Conservation (phyloP, 495 filamentous ascomycete species). For the Trichoderma asperelloides region DNA sequence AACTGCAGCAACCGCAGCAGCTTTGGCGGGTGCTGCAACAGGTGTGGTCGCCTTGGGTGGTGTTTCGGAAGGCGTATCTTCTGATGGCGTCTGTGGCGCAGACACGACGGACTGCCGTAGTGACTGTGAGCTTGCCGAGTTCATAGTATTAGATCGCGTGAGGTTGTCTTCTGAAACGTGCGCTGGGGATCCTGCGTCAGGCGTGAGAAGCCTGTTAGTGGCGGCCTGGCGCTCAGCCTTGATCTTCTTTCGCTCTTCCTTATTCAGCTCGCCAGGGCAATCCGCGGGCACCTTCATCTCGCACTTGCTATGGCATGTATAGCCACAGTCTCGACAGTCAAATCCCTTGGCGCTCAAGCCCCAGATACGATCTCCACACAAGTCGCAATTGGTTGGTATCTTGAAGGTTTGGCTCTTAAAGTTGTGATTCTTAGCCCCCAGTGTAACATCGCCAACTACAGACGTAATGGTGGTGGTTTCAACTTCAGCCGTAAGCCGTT, state of each 20-base stretch:
- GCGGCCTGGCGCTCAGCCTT: conserved; percentile 75
- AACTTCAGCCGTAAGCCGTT: conserved; percentile 78
- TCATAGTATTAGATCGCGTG: conserved; percentile 83
- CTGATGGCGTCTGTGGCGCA: conserved; percentile 40
- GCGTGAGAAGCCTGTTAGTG: conserved; percentile 49
- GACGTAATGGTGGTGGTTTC: conserved; percentile 83
- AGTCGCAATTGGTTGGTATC: conserved; percentile 95
- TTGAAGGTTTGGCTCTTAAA: conserved; percentile 98
- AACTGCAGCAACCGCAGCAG: conserved; percentile 14
- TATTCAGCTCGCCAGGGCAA: conserved; percentile 85
- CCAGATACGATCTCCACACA: conserved; percentile 95
- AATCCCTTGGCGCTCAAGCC: conserved; percentile 92
- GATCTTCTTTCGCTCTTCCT: conserved; percentile 89
- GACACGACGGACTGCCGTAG: conserved; percentile 69
- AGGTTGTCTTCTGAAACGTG: conserved; percentile 47
- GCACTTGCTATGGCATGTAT: conserved; percentile 97
- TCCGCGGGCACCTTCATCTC: conserved; percentile 97
- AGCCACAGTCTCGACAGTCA: conserved; percentile 90
- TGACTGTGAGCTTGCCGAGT: conserved; percentile 85
- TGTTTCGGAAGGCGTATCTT: conserved; percentile 34
- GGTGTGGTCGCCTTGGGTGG: conserved; percentile 20
- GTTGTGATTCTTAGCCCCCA: conserved; percentile 87
- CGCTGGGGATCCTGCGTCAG: conserved; percentile 25
- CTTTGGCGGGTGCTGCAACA: conserved; percentile 17
- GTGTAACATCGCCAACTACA: conserved; percentile 79